These are phyloP conservation scores for Candida boleticola DNA, from an alignment of 805 yeast genomes.

Conservation along the genomic window DNA sequence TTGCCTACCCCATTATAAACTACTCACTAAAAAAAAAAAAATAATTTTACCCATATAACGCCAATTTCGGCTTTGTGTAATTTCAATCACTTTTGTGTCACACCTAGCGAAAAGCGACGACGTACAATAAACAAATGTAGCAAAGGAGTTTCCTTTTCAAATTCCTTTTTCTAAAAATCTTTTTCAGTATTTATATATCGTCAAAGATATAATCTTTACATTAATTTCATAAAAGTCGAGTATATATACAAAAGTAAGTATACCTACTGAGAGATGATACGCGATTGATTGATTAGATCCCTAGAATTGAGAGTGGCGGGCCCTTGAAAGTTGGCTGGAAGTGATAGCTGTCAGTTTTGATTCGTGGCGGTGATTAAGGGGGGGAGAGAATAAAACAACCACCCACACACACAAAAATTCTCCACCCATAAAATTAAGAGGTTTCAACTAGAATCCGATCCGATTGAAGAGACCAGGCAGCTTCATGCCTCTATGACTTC, in stretches of 20 bases:
- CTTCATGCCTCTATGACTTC: too few species aligned
- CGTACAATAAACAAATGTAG: slow-evolving; percentile 7
- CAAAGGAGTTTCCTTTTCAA: slow-evolving; percentile 5
- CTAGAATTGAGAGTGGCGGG: neutral
- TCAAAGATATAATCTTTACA: neutral
- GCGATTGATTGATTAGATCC: neutral
- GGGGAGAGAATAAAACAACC: neutral
- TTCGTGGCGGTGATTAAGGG: slow-evolving; percentile 2
- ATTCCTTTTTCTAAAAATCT: slow-evolving; percentile 2
- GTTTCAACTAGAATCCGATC: too few species aligned
- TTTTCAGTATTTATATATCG: neutral
- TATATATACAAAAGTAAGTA: neutral
- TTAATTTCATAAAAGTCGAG: neutral
- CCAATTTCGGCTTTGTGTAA: slow-evolving; percentile 4
- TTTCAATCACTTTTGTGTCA: slow-evolving; percentile 3
- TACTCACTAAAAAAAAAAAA: neutral
- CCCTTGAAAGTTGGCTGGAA: neutral
- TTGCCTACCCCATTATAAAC: neutral
- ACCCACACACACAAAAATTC: neutral
- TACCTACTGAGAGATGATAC: neutral
- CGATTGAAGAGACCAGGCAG: too few species aligned
- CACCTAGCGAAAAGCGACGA: slow-evolving; percentile 4
- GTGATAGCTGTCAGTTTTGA: neutral
- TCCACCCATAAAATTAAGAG: too few species aligned
- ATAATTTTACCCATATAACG: neutral